A percentile compares a stretch with the other conserved stretches of the same genome.
Evolutionary conservation across 345 rosid genomes (phyloP).

Genomic region (Gynandropsis gynandra): DNA sequence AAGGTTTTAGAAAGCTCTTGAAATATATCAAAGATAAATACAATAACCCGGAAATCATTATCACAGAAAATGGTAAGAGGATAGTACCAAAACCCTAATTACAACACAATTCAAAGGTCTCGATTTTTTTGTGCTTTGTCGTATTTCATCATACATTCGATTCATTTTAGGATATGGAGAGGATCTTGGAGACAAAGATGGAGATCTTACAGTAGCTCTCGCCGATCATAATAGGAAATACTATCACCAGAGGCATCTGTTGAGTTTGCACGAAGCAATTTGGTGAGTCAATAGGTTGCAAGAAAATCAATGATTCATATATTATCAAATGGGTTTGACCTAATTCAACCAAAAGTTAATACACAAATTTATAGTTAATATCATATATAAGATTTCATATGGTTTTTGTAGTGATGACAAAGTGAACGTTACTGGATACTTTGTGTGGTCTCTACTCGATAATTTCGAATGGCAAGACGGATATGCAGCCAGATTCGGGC

Average conservation of each 20-base stretch:
- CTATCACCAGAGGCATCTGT: constrained; percentile 24
- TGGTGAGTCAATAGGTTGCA: constrained; percentile 5
- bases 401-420: constrained; percentile 24
- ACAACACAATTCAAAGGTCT: too few species aligned
- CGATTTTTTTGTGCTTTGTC: too few species aligned
- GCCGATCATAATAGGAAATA: constrained; percentile 15
- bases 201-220: constrained; percentile 1
- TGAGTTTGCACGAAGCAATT: constrained; percentile 19
- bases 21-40: constrained; percentile 32
- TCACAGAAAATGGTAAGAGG: constrained; percentile 42
- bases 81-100: too few species aligned
- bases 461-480: constrained; percentile 38
- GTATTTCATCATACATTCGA: not conserved
- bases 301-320: not conserved
- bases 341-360: too few species aligned
- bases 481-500: constrained; percentile 31
- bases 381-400: too few species aligned
- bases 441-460: constrained; percentile 42
- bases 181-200: constrained; percentile 6
- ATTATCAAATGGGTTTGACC: not conserved
- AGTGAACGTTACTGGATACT: constrained; percentile 34
- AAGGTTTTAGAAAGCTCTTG: constrained; percentile 28
- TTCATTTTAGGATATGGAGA: constrained; percentile 19
- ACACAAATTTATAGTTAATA: too few species aligned
- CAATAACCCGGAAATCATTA: constrained; percentile 30